A percentile compares a stretch with the other conserved stretches of the same genome.
phyloP scores from a whole-genome alignment of 1,284 basidiomycete genomes.

The Boletus mariae region DNA sequence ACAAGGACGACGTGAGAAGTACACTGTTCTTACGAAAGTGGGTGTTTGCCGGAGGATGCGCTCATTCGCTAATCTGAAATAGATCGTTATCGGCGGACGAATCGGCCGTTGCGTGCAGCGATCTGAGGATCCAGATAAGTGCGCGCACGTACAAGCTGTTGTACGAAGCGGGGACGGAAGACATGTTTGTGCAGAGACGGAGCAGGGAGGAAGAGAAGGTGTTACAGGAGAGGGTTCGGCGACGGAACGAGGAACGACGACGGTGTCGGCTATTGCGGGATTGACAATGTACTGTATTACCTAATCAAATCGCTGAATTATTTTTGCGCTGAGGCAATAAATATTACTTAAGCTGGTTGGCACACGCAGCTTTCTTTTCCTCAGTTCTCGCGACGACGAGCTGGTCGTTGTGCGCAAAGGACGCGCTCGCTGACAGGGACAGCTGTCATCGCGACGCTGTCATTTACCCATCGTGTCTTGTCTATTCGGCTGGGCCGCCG shows the following conservation, averaged over 20 bases:
- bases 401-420: conserved; percentile 3
- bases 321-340: not conserved
- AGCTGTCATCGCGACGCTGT: not conserved
- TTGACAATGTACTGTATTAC: conserved; percentile 3
- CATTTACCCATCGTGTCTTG: not conserved
- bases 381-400: conserved; percentile 8
- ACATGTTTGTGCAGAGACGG: conserved; percentile 42
- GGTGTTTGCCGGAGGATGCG: conserved; percentile 13
- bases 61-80: conserved; percentile 24
- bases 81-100: conserved; percentile 35
- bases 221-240: conserved; percentile 43
- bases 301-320: not conserved
- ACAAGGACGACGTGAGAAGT: conserved; percentile 40
- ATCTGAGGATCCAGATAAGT: conserved; percentile 60
- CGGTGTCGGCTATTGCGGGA: conserved; percentile 37
- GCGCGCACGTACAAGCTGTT: conserved; percentile 69
- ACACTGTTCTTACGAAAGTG: conserved; percentile 49
- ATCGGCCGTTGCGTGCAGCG: conserved; percentile 31
- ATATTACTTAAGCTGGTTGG: conserved; percentile 30
- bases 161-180: conserved; percentile 65
- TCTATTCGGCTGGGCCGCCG: conserved; percentile 19
- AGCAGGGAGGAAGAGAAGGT: conserved; percentile 37
- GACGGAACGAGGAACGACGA: conserved; percentile 51
- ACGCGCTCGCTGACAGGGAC: not conserved
- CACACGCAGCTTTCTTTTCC: conserved; percentile 10